Evolutionary conservation across 1,139 yeast species (phyloP).

Genomic region (Yamadazyma diospyri): DNA sequence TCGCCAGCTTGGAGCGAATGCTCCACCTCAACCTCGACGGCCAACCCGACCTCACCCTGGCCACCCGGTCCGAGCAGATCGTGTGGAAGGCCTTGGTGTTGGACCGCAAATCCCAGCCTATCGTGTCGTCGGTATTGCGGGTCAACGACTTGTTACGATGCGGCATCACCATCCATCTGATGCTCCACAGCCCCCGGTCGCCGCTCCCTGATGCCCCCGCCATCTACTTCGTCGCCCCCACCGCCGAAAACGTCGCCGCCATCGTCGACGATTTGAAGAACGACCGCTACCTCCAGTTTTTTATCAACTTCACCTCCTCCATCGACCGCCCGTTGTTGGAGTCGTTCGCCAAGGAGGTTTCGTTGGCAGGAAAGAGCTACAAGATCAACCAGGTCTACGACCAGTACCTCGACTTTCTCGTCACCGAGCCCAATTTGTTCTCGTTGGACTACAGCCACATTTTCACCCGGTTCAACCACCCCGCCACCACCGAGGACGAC

Average conservation of each 20-base stretch:
- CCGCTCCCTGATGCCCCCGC: conserved; percentile 92
- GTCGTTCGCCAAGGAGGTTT: conserved; percentile 81
- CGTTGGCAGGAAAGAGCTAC: conserved; percentile 62
- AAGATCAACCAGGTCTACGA: conserved; percentile 86
- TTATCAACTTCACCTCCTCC: conserved; percentile 82
- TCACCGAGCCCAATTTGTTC: conserved; percentile 88
- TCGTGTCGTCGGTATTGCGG: conserved; percentile 82
- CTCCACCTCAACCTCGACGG: conserved; percentile 70
- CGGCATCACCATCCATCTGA: conserved; percentile 86
- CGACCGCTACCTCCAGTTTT: conserved; percentile 75
- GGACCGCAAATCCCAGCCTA: conserved; percentile 76
- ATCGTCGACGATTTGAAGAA: conserved; percentile 70
- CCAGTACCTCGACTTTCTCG: conserved; percentile 87
- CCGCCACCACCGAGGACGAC: conserved; percentile 67
- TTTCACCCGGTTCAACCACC: conserved; percentile 67
- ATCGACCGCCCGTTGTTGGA: conserved; percentile 77
- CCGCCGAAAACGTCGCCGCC: conserved; percentile 62
- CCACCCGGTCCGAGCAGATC: conserved; percentile 57
- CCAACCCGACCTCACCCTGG: conserved; percentile 48
- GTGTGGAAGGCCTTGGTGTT: conserved; percentile 92
- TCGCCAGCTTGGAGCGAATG: conserved; percentile 58
- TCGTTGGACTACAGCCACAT: conserved; percentile 67
- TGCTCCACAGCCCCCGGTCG: conserved; percentile 65
- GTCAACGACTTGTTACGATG: conserved; percentile 85
- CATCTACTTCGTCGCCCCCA: conserved; percentile 87